Evolutionary conservation across 192 early-diverging fungal species (phyloP).

Genomic region (Backusella parvicylindrica): DNA sequence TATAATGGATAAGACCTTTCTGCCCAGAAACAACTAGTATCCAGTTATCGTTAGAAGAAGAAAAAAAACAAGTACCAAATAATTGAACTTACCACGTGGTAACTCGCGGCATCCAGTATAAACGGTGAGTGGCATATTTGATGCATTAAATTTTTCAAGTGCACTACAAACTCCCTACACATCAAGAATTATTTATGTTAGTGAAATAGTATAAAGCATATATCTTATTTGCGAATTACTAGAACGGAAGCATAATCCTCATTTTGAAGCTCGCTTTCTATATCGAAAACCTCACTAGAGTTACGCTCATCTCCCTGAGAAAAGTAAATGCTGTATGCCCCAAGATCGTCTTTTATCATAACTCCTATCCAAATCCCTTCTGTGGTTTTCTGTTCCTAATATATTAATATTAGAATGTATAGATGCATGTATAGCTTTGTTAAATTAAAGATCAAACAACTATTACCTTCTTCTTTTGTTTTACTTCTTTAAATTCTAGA

Average conservation of each 20-base stretch:
- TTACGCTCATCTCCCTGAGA: neutral
- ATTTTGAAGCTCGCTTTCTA: neutral
- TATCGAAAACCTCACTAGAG: neutral
- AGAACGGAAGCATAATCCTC: neutral
- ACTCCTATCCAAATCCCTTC: neutral
- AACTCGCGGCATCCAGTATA: neutral
- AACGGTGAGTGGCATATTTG: neutral
- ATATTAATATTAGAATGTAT: neutral
- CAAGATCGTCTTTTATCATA: neutral
- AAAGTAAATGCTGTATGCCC: neutral
- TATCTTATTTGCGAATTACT: neutral
- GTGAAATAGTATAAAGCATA: neutral
- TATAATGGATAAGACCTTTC: neutral
- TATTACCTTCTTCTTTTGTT: neutral
- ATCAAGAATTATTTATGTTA: neutral
- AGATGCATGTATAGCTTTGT: neutral
- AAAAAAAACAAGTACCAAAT: neutral
- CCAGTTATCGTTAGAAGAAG: neutral
- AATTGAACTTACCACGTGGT: neutral
- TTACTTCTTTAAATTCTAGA: neutral
- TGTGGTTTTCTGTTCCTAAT: neutral
- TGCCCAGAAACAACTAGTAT: neutral
- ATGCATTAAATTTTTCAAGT: constrained; percentile 2
- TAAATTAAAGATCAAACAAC: neutral
- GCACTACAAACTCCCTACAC: neutral